Evolutionary conservation across 2,329 filamentous ascomycete species (phyloP), one percentile per base, ranked within the genome.

Genomic region (Berkeleyomyces rouxiae): DNA sequence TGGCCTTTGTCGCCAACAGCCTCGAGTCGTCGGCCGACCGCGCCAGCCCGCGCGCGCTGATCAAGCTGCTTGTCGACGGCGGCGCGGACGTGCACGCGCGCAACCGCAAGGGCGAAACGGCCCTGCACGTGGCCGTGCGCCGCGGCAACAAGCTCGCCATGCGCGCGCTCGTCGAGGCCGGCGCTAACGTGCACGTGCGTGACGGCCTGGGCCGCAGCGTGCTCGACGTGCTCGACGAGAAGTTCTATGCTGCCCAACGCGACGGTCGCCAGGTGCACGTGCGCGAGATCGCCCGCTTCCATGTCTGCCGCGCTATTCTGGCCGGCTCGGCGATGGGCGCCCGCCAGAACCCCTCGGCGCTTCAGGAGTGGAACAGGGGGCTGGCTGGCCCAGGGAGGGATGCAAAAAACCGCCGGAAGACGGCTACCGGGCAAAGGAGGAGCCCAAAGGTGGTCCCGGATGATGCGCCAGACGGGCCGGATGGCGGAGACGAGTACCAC

Each of bases 81-180:
- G 77, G 78, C 0, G 79, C 78, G 0, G 69, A 74, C 1, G 66
- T 82, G 3, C 72, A 82, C 62, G 76, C 74, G 4, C 77, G 79
- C 37, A 83, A 82, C 67, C 72, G 78, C 3, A 70, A 72, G 0
- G 80, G 80, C 47, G 80, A 83, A 70, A 82, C 80, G 0, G 75
- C 79, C 0, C 72, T 82, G 37, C 78, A 82, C 46, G 68, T 83
- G 7, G 80, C 80, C 0, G 78, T 79, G 1, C 74, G 78, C 2
- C 72, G 76, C 23, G 80, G 80, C 0, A 75, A 77, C 61, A 82
- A 81, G 69, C 73, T 79, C 2, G 79, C 79, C 0, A 70, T 78
- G 37, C 74, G 73, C 10, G 74, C 75, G 6, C 71, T 82, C 9
- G 71, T 78, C 10, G 71, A 74, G n/a, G 67, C 71, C 4, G 76